Evolutionary conservation across 208 protist genomes (phyloP), one percentile per base, ranked within the genome.

Genomic region (Trypanosoma cruzi): DNA sequence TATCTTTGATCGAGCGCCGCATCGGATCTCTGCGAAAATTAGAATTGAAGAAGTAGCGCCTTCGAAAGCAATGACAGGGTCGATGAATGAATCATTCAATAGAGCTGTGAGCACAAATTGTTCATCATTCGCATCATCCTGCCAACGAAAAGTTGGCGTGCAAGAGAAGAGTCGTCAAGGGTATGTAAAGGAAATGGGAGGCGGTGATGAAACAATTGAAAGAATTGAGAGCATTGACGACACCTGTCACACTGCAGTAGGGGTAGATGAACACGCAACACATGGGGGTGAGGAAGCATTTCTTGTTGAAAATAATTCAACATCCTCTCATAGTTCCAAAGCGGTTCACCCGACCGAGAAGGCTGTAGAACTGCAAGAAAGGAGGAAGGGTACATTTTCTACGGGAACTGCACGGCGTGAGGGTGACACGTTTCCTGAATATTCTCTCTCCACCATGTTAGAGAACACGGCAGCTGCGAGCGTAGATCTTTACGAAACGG

Each of bases 401-500:
- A 31, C 34, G 4, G 36, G 36, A 14, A 37, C 24, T 20, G 18
- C 20, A 26, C 34, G 36, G 28, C 65, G 29, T 54, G 57, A 63
- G 18, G 20, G 14, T 58, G 31, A 57, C 10, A 64, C 53, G 1
- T 13, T 69, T 28, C 62, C 60, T 37, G 70, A 75, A 16, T 59
- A 64, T 20, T 65, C 70, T n/a, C 26, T 75, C 4, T 69, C 70
- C 7, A 64, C 60, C 7, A 75, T 75, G 70, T 32, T 54, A 22
- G 70, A 75, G 5, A 42, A 50, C 4, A 77, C 71, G 7, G 40
- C 49, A 52, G 64, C 52, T 31, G 46, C 22, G 8, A 71, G 56
- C 24, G 22, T 52, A 16, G 48, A 67, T 29, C 24, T 24, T 48
- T 40, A 34, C n/a, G 31, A 56, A 18, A 36, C 6, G 20, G 31